Evolutionary conservation across 345 rosid species (phyloP).

Genomic region (Lepidium africanum): DNA sequence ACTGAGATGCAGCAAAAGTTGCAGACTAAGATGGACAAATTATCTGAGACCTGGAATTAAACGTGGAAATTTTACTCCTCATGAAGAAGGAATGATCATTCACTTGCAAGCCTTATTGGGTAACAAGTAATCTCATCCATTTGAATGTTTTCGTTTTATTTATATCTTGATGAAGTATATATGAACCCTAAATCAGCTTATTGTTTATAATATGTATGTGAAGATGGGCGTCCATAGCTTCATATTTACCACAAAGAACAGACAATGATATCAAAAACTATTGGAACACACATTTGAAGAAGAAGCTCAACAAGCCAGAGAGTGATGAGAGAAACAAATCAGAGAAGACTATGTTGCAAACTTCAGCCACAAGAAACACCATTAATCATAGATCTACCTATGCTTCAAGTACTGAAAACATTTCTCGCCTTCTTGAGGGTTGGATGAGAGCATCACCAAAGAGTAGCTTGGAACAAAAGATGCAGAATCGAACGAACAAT

Average conservation of each 20-base stretch:
- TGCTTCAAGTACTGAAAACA: slow-evolving; percentile 93
- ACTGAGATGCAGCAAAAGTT: slow-evolving; percentile 94
- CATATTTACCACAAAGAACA: slow-evolving; percentile 91
- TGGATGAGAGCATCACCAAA: slow-evolving; percentile 82
- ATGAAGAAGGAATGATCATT: slow-evolving; percentile 97
- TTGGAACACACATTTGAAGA: slow-evolving; percentile 99
- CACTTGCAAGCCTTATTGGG: slow-evolving; percentile 98
- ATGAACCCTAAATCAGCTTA: slow-evolving; percentile 13
- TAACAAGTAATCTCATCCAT: slow-evolving; percentile 78
- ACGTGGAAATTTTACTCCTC: slow-evolving; percentile 92
- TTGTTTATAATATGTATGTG: not conserved
- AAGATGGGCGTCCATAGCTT: slow-evolving; percentile 99
- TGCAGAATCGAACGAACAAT: slow-evolving; percentile 3
- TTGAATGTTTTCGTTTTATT: not conserved
- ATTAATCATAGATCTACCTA: slow-evolving; percentile 35
- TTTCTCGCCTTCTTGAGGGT: slow-evolving; percentile 76
- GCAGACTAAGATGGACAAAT: slow-evolving; percentile 99
- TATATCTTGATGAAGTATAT: slow-evolving; percentile 1
- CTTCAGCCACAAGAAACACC: slow-evolving; percentile 19
- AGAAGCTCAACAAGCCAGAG: slow-evolving; percentile 66
- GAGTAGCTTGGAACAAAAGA: slow-evolving; percentile 1
- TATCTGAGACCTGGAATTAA: slow-evolving; percentile 97
- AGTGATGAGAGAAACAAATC: slow-evolving; percentile 27
- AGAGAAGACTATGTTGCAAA: slow-evolving; percentile 23
- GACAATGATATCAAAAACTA: slow-evolving; percentile 97